A percentile compares a stretch with the other conserved stretches of the same genome.
Conservation (phyloP, 176 grass and related monocot species). For the barley (Hordeum vulgare) region DNA sequence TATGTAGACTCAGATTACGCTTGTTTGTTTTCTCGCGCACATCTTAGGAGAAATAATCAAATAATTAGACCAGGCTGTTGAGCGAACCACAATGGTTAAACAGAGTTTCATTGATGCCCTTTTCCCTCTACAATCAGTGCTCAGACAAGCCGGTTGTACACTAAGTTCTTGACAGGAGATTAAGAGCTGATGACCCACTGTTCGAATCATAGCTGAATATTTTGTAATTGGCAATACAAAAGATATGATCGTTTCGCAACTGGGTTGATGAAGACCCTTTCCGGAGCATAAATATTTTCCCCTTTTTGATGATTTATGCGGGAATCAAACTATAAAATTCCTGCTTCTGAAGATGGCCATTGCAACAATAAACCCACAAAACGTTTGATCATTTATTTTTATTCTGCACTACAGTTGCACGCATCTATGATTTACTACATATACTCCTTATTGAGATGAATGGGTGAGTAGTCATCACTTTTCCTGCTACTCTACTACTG, state of each 20-base stretch:
- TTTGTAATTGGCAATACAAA: not conserved
- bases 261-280: not conserved
- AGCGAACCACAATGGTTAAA: not conserved
- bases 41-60: constrained; percentile 5
- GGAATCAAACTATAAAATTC: not conserved
- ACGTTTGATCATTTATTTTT: not conserved
- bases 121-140: not conserved
- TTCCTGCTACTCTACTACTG: constrained; percentile 21
- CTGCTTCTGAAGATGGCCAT: not conserved
- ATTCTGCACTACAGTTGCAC: not conserved
- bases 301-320: not conserved
- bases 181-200: not conserved
- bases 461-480: constrained; percentile 7
- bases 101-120: too few species aligned
- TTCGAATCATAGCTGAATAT: not conserved
- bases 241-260: not conserved
- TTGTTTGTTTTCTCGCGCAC: not conserved
- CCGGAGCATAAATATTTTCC: not conserved
- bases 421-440: not conserved
- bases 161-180: not conserved
- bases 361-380: too few species aligned
- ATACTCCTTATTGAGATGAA: not conserved
- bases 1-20: too few species aligned
- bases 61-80: not conserved
- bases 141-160: not conserved